Evolutionary conservation across 106 monocot species (phyloP).

Genomic region (Apostasia shenzhenica): DNA sequence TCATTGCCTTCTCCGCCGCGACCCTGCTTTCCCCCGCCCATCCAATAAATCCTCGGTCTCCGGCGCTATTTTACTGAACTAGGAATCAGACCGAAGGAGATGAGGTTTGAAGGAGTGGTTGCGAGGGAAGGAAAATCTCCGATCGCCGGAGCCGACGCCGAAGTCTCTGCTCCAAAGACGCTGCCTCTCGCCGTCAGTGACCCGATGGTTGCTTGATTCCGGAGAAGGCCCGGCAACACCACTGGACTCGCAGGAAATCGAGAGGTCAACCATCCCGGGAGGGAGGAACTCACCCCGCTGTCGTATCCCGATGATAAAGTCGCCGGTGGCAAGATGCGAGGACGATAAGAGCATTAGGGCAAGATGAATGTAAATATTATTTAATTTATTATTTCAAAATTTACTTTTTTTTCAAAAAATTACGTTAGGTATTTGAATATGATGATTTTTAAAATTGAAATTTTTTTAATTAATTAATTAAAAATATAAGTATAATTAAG

Average conservation of each 20-base stretch:
- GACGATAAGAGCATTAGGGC: too few relatives aligned
- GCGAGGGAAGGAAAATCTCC: constrained; percentile 17
- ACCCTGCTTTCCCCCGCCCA: neutral
- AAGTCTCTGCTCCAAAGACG: neutral
- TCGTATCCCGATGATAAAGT: too few relatives aligned
- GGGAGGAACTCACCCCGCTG: too few relatives aligned
- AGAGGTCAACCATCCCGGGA: neutral
- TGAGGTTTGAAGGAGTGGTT: constrained; percentile 18
- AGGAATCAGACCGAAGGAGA: constrained; percentile 53
- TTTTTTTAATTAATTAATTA: too few relatives aligned
- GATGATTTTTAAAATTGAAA: too few relatives aligned
- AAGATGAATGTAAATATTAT: too few relatives aligned
- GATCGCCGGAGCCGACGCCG: constrained; percentile 9
- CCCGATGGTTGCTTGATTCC: constrained; percentile 2
- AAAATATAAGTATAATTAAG: too few relatives aligned
- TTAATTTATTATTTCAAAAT: too few relatives aligned
- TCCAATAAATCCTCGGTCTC: constrained; percentile 10
- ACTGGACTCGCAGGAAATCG: neutral
- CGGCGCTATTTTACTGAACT: constrained; percentile 33
- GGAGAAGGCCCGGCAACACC: neutral
- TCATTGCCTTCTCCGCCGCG: neutral
- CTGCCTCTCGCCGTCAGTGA: neutral
- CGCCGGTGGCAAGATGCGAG: too few relatives aligned
- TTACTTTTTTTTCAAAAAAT: too few relatives aligned
- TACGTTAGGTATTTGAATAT: too few relatives aligned